Conservation (phyloP, 2,329 filamentous ascomycete genomes). For the Botrytis pseudocinerea region DNA sequence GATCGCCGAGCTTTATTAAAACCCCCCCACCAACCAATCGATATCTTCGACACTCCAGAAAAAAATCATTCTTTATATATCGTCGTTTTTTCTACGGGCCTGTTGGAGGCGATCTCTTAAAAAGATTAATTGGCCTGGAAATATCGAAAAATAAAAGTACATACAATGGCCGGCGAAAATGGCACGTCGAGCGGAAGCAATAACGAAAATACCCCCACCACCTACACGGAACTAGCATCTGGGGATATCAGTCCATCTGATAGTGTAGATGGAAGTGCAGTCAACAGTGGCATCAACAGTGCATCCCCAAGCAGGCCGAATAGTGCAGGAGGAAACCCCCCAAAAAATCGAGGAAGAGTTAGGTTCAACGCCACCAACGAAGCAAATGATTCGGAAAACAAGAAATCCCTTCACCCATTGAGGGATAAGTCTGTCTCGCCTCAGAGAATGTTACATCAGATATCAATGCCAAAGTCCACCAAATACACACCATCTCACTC, state of each 20-base stretch:
- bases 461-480: conserved; percentile 27
- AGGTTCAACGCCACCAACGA: conserved; percentile 41
- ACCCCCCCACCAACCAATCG: neutral
- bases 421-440: conserved; percentile 32
- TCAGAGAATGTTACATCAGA: conserved; percentile 13
- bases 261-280: neutral
- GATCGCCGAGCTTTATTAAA: conserved; percentile 5
- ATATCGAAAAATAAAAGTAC: neutral
- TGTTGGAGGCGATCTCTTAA: neutral
- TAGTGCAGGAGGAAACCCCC: conserved; percentile 30
- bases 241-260: conserved; percentile 5
- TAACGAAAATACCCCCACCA: conserved; percentile 4
- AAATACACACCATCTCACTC: conserved; percentile 34
- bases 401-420: conserved; percentile 33
- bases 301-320: conserved; percentile 33
- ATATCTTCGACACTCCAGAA: neutral
- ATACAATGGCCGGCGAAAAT: conserved; percentile 18
- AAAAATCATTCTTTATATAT: conserved; percentile 9
- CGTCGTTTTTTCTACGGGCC: neutral
- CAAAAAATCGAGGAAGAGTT: conserved; percentile 35
- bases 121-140: conserved; percentile 8
- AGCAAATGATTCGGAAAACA: conserved; percentile 38
- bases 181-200: conserved; percentile 9
- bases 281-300: conserved; percentile 22
- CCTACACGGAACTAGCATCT: conserved; percentile 6